Evolutionary conservation across 2,329 filamentous ascomycete species (phyloP).

Genomic region (Ophiostoma sp.): DNA sequence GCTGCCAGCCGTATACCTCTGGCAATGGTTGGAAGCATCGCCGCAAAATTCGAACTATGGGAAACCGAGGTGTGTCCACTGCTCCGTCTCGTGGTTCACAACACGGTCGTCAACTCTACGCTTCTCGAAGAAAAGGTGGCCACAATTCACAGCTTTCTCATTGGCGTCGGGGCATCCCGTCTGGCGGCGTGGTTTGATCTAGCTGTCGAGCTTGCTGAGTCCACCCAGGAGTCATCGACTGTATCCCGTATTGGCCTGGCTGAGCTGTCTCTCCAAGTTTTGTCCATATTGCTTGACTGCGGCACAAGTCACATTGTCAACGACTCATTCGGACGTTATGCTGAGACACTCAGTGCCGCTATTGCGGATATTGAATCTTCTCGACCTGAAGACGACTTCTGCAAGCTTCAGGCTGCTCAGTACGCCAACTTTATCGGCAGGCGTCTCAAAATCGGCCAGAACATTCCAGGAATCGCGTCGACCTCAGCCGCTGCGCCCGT

Average conservation of each 20-base stretch:
- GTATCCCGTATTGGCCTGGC: conserved; percentile 14
- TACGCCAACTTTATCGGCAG: neutral
- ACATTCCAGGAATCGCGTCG: neutral
- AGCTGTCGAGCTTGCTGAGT: conserved; percentile 26
- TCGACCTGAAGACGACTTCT: neutral
- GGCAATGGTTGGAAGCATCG: neutral
- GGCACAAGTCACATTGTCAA: conserved; percentile 30
- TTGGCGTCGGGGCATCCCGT: conserved; percentile 38
- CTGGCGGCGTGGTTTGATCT: conserved; percentile 39
- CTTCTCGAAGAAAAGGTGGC: conserved; percentile 43
- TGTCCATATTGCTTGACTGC: conserved; percentile 31
- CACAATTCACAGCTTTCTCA: conserved; percentile 39
- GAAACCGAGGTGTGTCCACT: conserved; percentile 29
- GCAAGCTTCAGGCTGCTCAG: conserved; percentile 14
- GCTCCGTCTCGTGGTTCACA: conserved; percentile 41
- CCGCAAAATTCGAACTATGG: conserved; percentile 19
- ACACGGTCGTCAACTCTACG: conserved; percentile 39
- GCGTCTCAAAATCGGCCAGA: conserved; percentile 1
- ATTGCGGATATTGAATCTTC: neutral
- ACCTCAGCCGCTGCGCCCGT: neutral
- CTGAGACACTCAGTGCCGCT: neutral
- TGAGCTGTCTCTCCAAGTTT: conserved; percentile 28
- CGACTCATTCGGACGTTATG: conserved; percentile 17
- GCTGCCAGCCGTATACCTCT: conserved; percentile 5
- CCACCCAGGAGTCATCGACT: neutral